Base-by-base conservation (phyloP, 2,329 filamentous ascomycete genomes). In the Trichoderma guizhouense region DNA sequence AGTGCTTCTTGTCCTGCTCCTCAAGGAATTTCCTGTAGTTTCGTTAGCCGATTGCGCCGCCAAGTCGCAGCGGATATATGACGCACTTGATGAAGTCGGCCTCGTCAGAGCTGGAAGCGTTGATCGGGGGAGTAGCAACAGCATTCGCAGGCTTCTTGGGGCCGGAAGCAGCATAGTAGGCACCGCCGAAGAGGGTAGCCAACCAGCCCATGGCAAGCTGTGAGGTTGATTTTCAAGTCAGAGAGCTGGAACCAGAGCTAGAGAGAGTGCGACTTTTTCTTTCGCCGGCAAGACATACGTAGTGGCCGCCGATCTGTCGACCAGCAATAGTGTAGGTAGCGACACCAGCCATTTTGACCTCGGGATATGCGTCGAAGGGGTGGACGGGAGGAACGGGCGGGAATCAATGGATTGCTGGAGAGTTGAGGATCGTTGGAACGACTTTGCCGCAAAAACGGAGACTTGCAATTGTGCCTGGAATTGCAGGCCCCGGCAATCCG, bases 31-130 rank as follows among this genome's bases (percentile, higher is more conserved):
- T 81, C 79, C 82, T 83, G 72, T 71, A 15, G 24, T 6, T 21
- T 24, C 58, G 75, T 81, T 76, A 81, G 79, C 73, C 57, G 60
- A 68, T 30, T n/a, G 24, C 65, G 21, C 43, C 18, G 12, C 36
- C 34, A 68, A 51, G n/a, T 64, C 32, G n/a, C 73, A 58, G 4
- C 58, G 58, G 64, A 76, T 78, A 78, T 71, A 78, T 77, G 75
- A 79, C 86, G 83, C 81, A 90, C 88, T 89, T 88, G 84, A 90
- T 89, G 82, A 90, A 90, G 79, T 89, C 87, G 81, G 86, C 87
- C 84, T 90, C 88, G 79, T 89, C 88, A 77, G 87, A 84, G 82
- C 84, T 88, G 67, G 86, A 85, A 73, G 88, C 88, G 81, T 90
- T 89, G 84, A 90, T 88, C 65, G 88, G 88, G 74, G 88, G 88